These are phyloP conservation scores for Exidia glandulosa DNA, from an alignment of 768 basidiomycete species.

Conservation along the genomic window DNA sequence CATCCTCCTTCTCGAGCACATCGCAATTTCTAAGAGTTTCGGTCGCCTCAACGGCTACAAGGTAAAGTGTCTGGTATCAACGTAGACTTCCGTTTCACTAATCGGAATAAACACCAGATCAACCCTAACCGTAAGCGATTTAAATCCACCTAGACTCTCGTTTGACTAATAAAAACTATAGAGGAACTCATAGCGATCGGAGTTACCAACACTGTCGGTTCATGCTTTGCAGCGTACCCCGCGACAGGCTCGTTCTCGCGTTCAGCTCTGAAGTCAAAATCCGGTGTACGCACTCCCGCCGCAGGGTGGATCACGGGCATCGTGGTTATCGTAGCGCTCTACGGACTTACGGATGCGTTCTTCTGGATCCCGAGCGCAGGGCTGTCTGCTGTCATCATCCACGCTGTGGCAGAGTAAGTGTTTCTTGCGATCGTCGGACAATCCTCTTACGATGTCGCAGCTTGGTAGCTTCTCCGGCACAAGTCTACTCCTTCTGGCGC, in stretches of 20 bases:
- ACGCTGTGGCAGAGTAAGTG: slow-evolving; percentile 59
- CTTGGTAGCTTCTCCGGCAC: slow-evolving; percentile 71
- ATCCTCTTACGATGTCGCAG: slow-evolving; percentile 11
- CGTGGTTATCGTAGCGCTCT: slow-evolving; percentile 86
- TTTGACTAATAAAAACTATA: slow-evolving; percentile 84
- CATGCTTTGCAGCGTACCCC: slow-evolving; percentile 85
- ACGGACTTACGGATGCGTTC: slow-evolving; percentile 88
- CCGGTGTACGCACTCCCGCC: slow-evolving; percentile 91
- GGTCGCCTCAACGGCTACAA: slow-evolving; percentile 93
- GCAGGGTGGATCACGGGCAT: slow-evolving; percentile 79
- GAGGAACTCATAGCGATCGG: slow-evolving; percentile 96
- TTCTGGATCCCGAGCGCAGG: slow-evolving; percentile 66
- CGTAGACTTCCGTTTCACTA: too few species aligned
- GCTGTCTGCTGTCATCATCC: slow-evolving; percentile 91
- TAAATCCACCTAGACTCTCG: slow-evolving; percentile 7
- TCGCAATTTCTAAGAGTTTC: slow-evolving; percentile 96
- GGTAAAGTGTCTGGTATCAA: too few species aligned
- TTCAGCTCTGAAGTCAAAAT: slow-evolving; percentile 92
- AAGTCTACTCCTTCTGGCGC: slow-evolving; percentile 87
- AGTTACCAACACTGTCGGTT: slow-evolving; percentile 88
- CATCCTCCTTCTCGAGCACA: slow-evolving; percentile 87
- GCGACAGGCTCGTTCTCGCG: slow-evolving; percentile 98
- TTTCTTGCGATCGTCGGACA: background rate
- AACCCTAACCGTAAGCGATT: slow-evolving; percentile 35
- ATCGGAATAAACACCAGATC: too few species aligned